These are phyloP conservation scores for Claviceps sp. DNA, from an alignment of 2,329 filamentous ascomycete genomes.

Conservation along the genomic window DNA sequence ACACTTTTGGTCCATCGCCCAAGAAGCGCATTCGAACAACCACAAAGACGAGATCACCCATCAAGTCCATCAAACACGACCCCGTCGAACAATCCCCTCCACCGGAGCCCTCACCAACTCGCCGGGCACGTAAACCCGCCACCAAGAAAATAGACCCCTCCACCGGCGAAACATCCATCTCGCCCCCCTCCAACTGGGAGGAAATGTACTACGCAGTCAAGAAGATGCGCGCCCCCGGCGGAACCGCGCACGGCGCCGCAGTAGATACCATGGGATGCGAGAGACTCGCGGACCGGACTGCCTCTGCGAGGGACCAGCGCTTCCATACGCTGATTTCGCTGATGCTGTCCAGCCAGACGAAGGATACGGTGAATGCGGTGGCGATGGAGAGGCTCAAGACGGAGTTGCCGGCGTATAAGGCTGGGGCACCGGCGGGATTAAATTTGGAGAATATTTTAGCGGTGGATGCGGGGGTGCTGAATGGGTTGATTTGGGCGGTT, in stretches of 20 bases:
- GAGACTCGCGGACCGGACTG: slow-evolving; percentile 45
- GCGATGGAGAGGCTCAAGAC: slow-evolving; percentile 70
- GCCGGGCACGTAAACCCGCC: slow-evolving; percentile 31
- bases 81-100: slow-evolving; percentile 13
- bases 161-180: slow-evolving; percentile 25
- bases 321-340: slow-evolving; percentile 80
- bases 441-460: slow-evolving; percentile 67
- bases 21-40: slow-evolving; percentile 14
- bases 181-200: slow-evolving; percentile 72
- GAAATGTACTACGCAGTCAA: slow-evolving; percentile 65
- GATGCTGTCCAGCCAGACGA: slow-evolving; percentile 88
- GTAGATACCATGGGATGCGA: slow-evolving; percentile 98
- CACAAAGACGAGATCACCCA: slow-evolving; percentile 4
- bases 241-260: slow-evolving; percentile 55
- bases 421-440: slow-evolving; percentile 38
- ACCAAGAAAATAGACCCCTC: slow-evolving; percentile 27
- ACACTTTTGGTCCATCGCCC: slow-evolving; percentile 24
- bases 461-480: slow-evolving; percentile 50
- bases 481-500: slow-evolving; percentile 67
- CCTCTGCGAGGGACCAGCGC: slow-evolving; percentile 44
- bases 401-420: slow-evolving; percentile 44
- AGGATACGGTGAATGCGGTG: slow-evolving; percentile 77
- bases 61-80: slow-evolving; percentile 25
- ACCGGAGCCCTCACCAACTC: slow-evolving; percentile 13
- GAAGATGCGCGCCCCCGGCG: slow-evolving; percentile 53